Evolutionary conservation across 2,329 filamentous ascomycete species (phyloP).

Genomic region (Lasiodiplodia citricola): DNA sequence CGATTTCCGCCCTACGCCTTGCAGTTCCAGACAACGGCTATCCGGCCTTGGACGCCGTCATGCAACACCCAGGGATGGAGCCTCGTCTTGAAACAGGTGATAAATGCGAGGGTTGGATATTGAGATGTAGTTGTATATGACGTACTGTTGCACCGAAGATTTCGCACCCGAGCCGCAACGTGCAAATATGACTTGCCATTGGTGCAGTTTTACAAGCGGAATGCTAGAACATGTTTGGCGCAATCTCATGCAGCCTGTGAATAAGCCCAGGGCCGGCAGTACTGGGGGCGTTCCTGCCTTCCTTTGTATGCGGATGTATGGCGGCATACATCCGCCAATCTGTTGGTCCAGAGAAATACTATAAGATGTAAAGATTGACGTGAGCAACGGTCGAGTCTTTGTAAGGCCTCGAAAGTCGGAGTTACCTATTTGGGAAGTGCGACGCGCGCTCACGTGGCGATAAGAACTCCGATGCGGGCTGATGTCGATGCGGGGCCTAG

Average conservation of each 20-base stretch:
- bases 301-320: neutral
- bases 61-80: neutral
- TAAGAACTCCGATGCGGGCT: neutral
- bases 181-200: no score
- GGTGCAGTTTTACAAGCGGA: no score
- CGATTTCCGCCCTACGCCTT: neutral
- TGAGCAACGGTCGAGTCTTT: neutral
- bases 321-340: neutral
- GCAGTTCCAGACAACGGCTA: neutral
- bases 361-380: neutral
- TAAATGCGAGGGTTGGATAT: neutral
- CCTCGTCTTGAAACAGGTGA: neutral
- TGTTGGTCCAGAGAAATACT: neutral
- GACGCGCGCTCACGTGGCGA: neutral
- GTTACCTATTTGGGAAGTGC: neutral
- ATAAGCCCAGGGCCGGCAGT: no score
- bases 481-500: conserved; percentile 2
- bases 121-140: neutral
- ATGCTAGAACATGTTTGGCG: no score
- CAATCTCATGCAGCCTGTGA: no score
- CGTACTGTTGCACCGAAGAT: no score
- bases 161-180: no score
- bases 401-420: neutral
- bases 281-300: neutral
- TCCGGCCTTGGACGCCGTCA: neutral